phyloP scores from a whole-genome alignment of 2,329 filamentous ascomycete species.

The Ophiosphaerella korrae region DNA sequence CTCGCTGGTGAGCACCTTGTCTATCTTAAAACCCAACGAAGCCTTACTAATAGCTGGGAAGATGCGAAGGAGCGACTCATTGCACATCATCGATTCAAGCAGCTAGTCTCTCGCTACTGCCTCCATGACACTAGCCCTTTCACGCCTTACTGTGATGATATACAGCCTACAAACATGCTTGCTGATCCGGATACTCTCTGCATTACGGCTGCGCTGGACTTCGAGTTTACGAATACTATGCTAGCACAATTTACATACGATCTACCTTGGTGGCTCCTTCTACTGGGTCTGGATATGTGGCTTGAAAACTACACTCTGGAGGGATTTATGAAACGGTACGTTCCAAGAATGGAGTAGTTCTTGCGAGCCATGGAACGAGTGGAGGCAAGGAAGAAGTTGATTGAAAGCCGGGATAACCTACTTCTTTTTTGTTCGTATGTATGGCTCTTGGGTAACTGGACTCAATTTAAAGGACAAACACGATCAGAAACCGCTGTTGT shows the following conservation, averaged over 20 bases:
- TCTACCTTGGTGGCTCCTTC: slow-evolving; percentile 49
- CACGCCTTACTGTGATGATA: slow-evolving; percentile 44
- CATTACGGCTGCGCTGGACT: slow-evolving; percentile 48
- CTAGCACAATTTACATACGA: slow-evolving; percentile 48
- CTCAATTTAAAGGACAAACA: too few relatives aligned
- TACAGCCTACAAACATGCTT: slow-evolving; percentile 50
- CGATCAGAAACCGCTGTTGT: too few relatives aligned
- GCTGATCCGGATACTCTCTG: slow-evolving; percentile 6
- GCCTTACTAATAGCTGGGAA: too few relatives aligned
- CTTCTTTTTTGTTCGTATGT: slow-evolving; percentile 37
- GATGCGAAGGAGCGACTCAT: too few relatives aligned
- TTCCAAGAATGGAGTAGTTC: slow-evolving; percentile 44
- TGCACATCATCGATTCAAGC: too few relatives aligned
- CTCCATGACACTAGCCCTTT: slow-evolving; percentile 43
- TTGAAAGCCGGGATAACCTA: slow-evolving; percentile 3
- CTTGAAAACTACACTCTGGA: slow-evolving; percentile 12
- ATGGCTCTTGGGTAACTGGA: slow-evolving; percentile 46
- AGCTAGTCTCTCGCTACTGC: too few relatives aligned
- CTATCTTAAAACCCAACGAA: too few relatives aligned
- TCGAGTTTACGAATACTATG: slow-evolving; percentile 51
- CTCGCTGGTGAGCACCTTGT: too few relatives aligned
- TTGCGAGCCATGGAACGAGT: slow-evolving; percentile 39
- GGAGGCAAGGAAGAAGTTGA: slow-evolving; percentile 9
- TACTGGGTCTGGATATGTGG: slow-evolving; percentile 25
- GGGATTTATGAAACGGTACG: slow-evolving; percentile 30